Conservation (phyloP, 495 filamentous ascomycete genomes). For the Penicillium atrosanguineum region DNA sequence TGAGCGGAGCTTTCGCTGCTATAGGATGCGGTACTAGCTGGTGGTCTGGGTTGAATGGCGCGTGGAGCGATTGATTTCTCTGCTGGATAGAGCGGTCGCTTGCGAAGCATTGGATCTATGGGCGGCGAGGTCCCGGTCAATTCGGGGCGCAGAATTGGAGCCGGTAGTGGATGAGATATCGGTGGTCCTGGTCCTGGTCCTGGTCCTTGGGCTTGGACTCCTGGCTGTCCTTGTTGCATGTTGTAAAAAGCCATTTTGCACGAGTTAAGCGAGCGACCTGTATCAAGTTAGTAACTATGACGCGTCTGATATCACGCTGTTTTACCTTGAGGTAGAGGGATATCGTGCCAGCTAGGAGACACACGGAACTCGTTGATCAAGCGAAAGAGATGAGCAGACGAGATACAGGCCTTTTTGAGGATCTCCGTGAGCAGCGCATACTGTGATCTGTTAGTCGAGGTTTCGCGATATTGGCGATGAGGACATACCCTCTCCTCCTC, state of each 20-base stretch:
- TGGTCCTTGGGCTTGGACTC: no score
- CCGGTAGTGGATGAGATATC: constrained; percentile 1
- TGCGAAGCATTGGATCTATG: constrained; percentile 30
- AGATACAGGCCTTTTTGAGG: constrained; percentile 54
- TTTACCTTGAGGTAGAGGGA: constrained; percentile 54
- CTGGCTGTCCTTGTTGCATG: constrained; percentile 26
- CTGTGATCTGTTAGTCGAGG: constrained; percentile 22
- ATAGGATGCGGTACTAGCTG: constrained; percentile 35
- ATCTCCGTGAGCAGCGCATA: constrained; percentile 59
- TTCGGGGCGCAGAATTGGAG: constrained; percentile 18
- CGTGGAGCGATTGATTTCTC: constrained; percentile 38
- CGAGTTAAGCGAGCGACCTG: constrained; percentile 46
- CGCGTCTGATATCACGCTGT: neutral
- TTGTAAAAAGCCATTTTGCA: constrained; percentile 37
- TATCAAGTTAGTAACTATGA: neutral
- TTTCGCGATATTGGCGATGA: neutral
- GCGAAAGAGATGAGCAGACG: constrained; percentile 46
- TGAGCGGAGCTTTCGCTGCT: constrained; percentile 42
- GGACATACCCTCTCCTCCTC: constrained; percentile 61
- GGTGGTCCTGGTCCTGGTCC: neutral
- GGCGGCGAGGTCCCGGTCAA: constrained; percentile 21
- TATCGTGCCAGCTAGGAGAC: constrained; percentile 54
- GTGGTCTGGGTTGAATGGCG: constrained; percentile 42
- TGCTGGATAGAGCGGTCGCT: constrained; percentile 33
- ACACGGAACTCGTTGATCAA: constrained; percentile 50